A percentile compares a stretch with the other conserved stretches of the same genome.
Conservation (phyloP, 108 stramenopile species). For the Cyclostephanos invisitatus region DNA sequence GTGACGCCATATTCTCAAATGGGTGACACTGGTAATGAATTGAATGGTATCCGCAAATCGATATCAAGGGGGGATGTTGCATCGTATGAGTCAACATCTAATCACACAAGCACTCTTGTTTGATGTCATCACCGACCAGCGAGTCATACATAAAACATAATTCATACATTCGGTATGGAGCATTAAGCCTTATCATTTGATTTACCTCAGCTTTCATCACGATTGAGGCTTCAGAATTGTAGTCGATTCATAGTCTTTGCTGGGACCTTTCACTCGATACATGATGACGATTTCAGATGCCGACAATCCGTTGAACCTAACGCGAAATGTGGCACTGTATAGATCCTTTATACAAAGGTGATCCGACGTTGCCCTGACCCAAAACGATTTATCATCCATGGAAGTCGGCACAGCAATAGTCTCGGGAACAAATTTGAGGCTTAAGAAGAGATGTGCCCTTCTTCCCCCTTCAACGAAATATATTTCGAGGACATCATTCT, state of each 20-base stretch:
- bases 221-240: slow-evolving; percentile 55
- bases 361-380: slow-evolving; percentile 68
- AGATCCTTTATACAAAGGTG: slow-evolving; percentile 79
- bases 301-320: slow-evolving; percentile 58
- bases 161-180: not conserved
- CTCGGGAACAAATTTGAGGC: slow-evolving; percentile 58
- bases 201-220: not conserved
- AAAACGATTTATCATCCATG: slow-evolving; percentile 27
- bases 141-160: not conserved
- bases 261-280: slow-evolving; percentile 69
- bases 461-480: slow-evolving; percentile 70
- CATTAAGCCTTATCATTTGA: not conserved
- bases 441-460: slow-evolving; percentile 67
- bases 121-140: not conserved
- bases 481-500: slow-evolving; percentile 53
- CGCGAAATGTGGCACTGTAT: slow-evolving; percentile 59
- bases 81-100: slow-evolving; percentile 13
- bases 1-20: slow-evolving; percentile 49
- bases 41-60: slow-evolving; percentile 11
- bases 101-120: slow-evolving; percentile 6
- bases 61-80: slow-evolving; percentile 16
- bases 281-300: slow-evolving; percentile 64
- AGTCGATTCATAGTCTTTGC: slow-evolving; percentile 72
- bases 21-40: slow-evolving; percentile 30
- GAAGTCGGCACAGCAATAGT: slow-evolving; percentile 22